Conservation (phyloP, 352 stramenopile species). For the Pythium plurisporium region DNA sequence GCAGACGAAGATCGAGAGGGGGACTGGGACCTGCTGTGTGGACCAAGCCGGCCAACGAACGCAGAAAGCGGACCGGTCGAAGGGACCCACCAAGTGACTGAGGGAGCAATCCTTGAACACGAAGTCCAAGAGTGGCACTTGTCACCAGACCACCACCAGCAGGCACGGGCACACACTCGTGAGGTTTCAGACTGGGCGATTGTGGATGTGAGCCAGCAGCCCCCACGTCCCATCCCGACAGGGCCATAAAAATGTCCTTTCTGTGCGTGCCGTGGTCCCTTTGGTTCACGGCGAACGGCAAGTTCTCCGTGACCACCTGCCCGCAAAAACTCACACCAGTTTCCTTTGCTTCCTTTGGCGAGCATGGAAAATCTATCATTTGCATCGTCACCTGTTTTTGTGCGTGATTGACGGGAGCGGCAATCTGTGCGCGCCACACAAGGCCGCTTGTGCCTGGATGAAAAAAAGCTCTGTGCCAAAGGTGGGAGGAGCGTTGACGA, state of each 20-base stretch:
- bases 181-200: neutral
- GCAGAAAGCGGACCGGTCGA: neutral
- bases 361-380: too few species aligned
- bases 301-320: too few species aligned
- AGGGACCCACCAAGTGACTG: neutral
- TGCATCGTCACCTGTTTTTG: neutral
- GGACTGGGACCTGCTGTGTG: too few species aligned
- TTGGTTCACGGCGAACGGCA: neutral
- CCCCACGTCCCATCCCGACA: neutral
- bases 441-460: neutral
- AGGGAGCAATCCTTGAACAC: constrained; percentile 6
- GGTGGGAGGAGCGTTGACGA: constrained; percentile 10
- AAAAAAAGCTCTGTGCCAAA: constrained; percentile 13
- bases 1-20: constrained; percentile 20
- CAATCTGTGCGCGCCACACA: neutral
- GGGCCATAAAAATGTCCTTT: neutral
- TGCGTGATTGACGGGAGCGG: neutral
- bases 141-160: constrained; percentile 11
- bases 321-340: too few species aligned
- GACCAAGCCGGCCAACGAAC: constrained; percentile 10
- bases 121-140: constrained; percentile 14
- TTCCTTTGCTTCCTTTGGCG: too few species aligned
- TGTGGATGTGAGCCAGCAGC: neutral
- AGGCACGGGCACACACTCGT: neutral
- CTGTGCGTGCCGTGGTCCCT: neutral